Base-by-base conservation (phyloP, 108 stramenopile genomes). In the Mediolabrus comicus region DNA sequence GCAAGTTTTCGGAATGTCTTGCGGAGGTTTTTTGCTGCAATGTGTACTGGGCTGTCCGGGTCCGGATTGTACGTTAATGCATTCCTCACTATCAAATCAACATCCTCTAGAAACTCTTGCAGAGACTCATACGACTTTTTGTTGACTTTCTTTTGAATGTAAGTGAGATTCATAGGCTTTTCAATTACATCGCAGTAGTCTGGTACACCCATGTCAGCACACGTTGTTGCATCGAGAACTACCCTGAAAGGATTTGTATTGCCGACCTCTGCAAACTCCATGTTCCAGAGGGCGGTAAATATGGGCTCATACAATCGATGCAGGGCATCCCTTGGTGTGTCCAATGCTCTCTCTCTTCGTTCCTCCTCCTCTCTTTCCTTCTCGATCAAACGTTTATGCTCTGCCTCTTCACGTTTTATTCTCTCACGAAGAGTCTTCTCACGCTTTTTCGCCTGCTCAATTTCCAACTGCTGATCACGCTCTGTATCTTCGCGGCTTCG, bases 231-330 rank as follows among this genome's bases (percentile, higher is more conserved):
- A 65, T 89, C 88, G 74, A 94, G 91, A 32, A 94, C 90, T 5
- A 83, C 87, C 6, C 92, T 85, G 55, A 94, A 94, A 8, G 92
- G 92, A 79, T 94, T 94, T 14, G 76, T 88, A 2, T 71, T 72
- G 29, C 83, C 86, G 64, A 91, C 69, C 32, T 70, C 60, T 9
- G 74, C 56, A 62, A 94, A 94, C 51, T 88, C 87, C 84, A 88
- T 85, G 51, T 91, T 84, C 90, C 90, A 94, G 30, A 90, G 59
- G 29, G 66, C 66, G 31, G 88, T 74, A 52, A 90, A 91, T 32
- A 94, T 87, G 10, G 86, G 85, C 41, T 82, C 66, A 59, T 85
- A 85, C 19, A 86, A 60, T 53, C 86, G 55, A 7, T 83, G 78
- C 43, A 90, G 67, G 13, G 84, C 83, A 54, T 84, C 84, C 52